Evolutionary conservation across 139 green algal species (phyloP), one percentile per base, ranked within the genome.

Genomic region (Pleodorina starrii): DNA sequence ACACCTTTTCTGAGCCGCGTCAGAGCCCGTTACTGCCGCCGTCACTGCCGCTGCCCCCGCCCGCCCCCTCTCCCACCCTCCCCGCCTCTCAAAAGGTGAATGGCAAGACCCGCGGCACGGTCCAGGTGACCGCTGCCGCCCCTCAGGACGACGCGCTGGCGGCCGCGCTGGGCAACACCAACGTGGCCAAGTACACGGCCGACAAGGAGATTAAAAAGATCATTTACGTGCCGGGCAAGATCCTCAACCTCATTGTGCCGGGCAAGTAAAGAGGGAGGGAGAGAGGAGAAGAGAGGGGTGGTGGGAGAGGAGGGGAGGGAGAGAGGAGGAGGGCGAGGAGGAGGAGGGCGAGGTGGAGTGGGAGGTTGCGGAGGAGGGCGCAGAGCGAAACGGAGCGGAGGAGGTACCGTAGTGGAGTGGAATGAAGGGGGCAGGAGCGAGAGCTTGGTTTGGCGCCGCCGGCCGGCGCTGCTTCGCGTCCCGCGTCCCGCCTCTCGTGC

Each of bases 221-320:
- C 48, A 98, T 99, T 42, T 99, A 96, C 90, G 95, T 98, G 78
- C 90, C 94, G 0, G 95, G 95, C 2, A 98, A 97, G 87, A 99
- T 99, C 72, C 90, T 99, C 12, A 99, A 99, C 93, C 86, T 99
- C 51, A 96, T 99, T 44, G 96, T 98, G 25, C 42, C 81, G 32
- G 57, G 40, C 29, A 87, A 87, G 44, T 87, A 43, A 44, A 25
- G 36, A 21, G 63, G 63, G 63, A 73, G 63, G 63, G n/a, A 25
- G n/a, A 16, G 63, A 42, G n/a, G n/a, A 9, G 17, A 9, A 29
- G 63, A 73, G 63, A 43, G 63, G 63, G 9, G 63, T 57, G 48
- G 12, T 10, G 48, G n/a, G n/a, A n/a, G n/a, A n/a, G n/a, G n/a
- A n/a, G n/a, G n/a, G n/a, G n/a, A n/a, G n/a, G n/a, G n/a, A n/a